Base-by-base conservation (phyloP, 352 stramenopile species). In the Thalassiosira sp. region DNA sequence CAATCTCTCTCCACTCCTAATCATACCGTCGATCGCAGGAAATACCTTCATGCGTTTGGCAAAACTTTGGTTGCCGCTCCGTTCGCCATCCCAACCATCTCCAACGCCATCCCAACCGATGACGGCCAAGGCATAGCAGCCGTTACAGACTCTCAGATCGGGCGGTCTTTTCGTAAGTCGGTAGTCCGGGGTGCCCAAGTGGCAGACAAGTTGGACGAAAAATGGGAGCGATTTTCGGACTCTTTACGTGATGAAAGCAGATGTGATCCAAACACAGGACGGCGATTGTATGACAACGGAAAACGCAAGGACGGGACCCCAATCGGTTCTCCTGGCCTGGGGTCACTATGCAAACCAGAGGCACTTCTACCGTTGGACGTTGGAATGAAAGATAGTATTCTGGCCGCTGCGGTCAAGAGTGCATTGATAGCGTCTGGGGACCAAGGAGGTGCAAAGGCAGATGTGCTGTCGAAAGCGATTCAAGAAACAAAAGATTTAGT, bases 291-390 rank as follows among this genome's bases (percentile, higher is more conserved):
- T 56, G 82, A 89, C 31, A 89, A 89, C 56, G 82, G 82, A 7
- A 63, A 72, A n/a, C 68, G 82, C 5, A 81, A 75, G 28, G 82
- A 89, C 66, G 82, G 82, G 13, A 89, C 72, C 20, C 49, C 64
- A n/a, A 77, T 84, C 15, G 82, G 82, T 10, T 86, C 82, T 63
- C 82, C 82, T n/a, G 82, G 82, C 8, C 27, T 89, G n/a, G 82
- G 82, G 13, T 53, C 31, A 16, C 57, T 89, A 0, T 89, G 82
- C 33, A 51, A 62, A 37, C 69, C 77, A 3, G 74, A 75, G 15
- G 54, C 71, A 5, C 25, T 86, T 5, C 45, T 71, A 37, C 56
- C 56, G 8, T 43, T 86, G 20, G 64, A 86, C 61, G 40, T 48
- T 22, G 37, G 13, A 6, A 40, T 81, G 28, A 68, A 40, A 5